Evolutionary conservation across 2,329 filamentous ascomycete species (phyloP), one percentile per base, ranked within the genome.

Genomic region (Fusarium annulatum): DNA sequence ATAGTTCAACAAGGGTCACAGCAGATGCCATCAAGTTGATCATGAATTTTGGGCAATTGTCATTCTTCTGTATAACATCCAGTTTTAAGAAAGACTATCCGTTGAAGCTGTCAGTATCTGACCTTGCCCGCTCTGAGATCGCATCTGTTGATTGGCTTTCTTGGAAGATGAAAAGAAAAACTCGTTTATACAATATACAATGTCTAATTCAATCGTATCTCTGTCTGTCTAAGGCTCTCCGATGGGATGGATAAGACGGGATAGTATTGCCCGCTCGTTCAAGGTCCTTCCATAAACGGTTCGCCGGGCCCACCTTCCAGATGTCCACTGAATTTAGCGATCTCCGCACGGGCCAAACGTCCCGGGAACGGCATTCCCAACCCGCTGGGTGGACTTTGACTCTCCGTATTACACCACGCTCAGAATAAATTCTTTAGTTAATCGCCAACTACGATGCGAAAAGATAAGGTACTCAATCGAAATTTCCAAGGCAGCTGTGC

Each of bases 281-380:
- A 30, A 55, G 48, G 64, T 70, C 67, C 67, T 69, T 69, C 67
- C 67, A 23, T 30, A 70, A 69, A 48, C 43, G 60, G 67, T 26
- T 65, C 41, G 46, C 67, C 60, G 66, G 57, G n/a, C 19, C 59
- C 66, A 65, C 59, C 46, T 69, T 46, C 65, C 34, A 52, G 34
- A 36, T 42, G 30, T 30, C 34, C 33, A 41, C 46, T 41, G 28
- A 14, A 38, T 61, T 67, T 38, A 46, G 41, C 34, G 42, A 46
- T 30, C 28, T 38, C 55, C 26, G 55, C 59, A 69, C 67, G 59
- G 65, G 36, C 51, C 65, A 65, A 69, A 30, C 11, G 28, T 46
- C 36, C 67, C 66, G 30, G 67, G 38, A 38, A 69, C 36, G 60
- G 60, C 45, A 57, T 66, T 18, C 39, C 57, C 57, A 53, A 60